phyloP scores from a whole-genome alignment of 805 yeast genomes.

The Isabelozyma pseudorhagii region DNA sequence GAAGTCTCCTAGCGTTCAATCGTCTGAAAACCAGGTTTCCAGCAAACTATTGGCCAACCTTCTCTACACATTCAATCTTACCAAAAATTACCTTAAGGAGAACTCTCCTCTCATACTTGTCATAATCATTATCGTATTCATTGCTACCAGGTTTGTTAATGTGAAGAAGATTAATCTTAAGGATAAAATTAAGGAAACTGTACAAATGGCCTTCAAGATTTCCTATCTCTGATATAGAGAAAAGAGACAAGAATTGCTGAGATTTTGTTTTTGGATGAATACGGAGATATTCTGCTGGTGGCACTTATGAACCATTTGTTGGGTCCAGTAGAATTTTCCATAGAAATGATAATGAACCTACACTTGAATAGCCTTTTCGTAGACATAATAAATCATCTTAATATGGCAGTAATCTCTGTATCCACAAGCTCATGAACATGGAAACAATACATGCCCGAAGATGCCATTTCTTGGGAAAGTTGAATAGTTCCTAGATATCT shows the following conservation, averaged over 20 bases:
- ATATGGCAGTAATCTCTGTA: neutral
- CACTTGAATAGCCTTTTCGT: neutral
- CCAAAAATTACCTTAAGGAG: conserved; percentile 19
- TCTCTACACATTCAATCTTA: conserved; percentile 7
- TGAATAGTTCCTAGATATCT: neutral
- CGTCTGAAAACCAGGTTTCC: neutral
- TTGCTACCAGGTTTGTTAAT: conserved; percentile 18
- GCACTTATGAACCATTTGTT: too few species aligned
- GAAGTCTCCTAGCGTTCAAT: neutral
- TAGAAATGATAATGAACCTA: neutral
- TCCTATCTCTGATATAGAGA: conserved; percentile 26
- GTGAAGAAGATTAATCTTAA: conserved; percentile 22
- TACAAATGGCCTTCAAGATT: conserved; percentile 43
- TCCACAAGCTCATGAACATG: too few species aligned
- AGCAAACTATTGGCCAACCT: neutral
- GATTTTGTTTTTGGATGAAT: neutral
- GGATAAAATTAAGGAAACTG: conserved; percentile 31
- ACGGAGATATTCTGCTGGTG: too few species aligned
- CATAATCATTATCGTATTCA: conserved; percentile 16
- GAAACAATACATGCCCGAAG: too few species aligned
- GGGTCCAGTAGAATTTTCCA: too few species aligned
- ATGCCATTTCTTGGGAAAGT: too few species aligned
- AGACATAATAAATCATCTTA: neutral
- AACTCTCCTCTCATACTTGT: conserved; percentile 27
- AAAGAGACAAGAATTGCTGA: too few species aligned